Conservation (phyloP, 2,329 filamentous ascomycete genomes). For the Cyphellophora europaea region DNA sequence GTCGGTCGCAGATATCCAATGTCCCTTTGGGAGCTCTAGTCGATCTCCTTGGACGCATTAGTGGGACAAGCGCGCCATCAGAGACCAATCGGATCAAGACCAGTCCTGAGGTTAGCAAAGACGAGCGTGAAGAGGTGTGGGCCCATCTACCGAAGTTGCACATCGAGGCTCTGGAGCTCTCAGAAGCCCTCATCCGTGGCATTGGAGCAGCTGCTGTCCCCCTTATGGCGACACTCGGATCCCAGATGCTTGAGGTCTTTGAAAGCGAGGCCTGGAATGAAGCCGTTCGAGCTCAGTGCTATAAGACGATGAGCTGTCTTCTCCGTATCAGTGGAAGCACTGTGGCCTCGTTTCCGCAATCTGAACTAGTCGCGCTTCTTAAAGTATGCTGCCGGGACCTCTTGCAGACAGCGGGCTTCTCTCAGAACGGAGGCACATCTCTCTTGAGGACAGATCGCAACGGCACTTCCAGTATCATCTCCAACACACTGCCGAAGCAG, state of each 20-base stretch:
- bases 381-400: no score
- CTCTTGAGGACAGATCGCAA: no score
- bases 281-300: slow-evolving; percentile 51
- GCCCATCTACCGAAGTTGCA: slow-evolving; percentile 65
- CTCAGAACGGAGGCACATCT: no score
- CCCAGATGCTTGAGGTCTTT: slow-evolving; percentile 65
- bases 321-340: slow-evolving; percentile 30
- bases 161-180: slow-evolving; percentile 55
- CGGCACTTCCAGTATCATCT: no score
- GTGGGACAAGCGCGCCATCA: slow-evolving; percentile 51
- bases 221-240: slow-evolving; percentile 54
- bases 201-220: slow-evolving; percentile 51
- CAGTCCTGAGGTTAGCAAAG: slow-evolving; percentile 54
- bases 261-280: slow-evolving; percentile 40
- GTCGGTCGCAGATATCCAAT: slow-evolving; percentile 56
- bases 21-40: slow-evolving; percentile 59
- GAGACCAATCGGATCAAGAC: slow-evolving; percentile 18
- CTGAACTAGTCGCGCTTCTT: no score
- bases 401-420: no score
- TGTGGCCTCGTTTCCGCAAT: no score
- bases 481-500: no score
- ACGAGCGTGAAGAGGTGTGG: slow-evolving; percentile 76
- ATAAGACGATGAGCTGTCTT: slow-evolving; percentile 54
- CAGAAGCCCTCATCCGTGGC: slow-evolving; percentile 48
- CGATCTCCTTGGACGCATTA: slow-evolving; percentile 61